Evolutionary conservation across 345 rosid species (phyloP).

Genomic region (Lenwebbia sp.): DNA sequence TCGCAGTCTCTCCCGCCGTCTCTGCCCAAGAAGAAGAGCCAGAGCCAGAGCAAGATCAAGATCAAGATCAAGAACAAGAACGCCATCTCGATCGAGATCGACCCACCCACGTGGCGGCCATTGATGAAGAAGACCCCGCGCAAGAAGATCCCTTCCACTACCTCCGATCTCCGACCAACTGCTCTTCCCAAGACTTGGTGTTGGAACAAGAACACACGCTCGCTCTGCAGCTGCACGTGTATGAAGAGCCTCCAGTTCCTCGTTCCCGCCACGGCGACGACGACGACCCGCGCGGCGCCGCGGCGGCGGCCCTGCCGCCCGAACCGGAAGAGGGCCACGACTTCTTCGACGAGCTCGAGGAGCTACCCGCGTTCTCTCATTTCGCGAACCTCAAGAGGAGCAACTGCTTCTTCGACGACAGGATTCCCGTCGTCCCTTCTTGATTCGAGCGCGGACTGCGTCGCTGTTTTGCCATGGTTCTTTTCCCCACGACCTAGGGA

Average conservation of each 20-base stretch:
- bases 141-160: slow-evolving; percentile 28
- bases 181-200: slow-evolving; percentile 21
- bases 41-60: background rate
- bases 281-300: background rate
- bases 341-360: slow-evolving; percentile 74
- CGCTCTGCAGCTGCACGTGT: slow-evolving; percentile 22
- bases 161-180: slow-evolving; percentile 18
- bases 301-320: background rate
- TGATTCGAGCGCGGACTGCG: background rate
- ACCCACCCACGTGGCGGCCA: background rate
- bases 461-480: background rate
- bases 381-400: slow-evolving; percentile 31
- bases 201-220: slow-evolving; percentile 13
- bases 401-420: slow-evolving; percentile 38
- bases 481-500: background rate
- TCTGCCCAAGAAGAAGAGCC: slow-evolving; percentile 5
- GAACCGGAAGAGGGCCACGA: slow-evolving; percentile 33
- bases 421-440: slow-evolving; percentile 50
- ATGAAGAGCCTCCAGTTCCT: slow-evolving; percentile 33
- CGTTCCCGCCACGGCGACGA: background rate
- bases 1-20: background rate
- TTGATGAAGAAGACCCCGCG: background rate
- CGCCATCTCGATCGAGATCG: slow-evolving; percentile 2
- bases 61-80: background rate
- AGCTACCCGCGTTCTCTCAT: slow-evolving; percentile 36